Evolutionary conservation across 2,329 filamentous ascomycete genomes (phyloP), one percentile per base, ranked within the genome.

Genomic region (Aspergillus quadrilineatus): DNA sequence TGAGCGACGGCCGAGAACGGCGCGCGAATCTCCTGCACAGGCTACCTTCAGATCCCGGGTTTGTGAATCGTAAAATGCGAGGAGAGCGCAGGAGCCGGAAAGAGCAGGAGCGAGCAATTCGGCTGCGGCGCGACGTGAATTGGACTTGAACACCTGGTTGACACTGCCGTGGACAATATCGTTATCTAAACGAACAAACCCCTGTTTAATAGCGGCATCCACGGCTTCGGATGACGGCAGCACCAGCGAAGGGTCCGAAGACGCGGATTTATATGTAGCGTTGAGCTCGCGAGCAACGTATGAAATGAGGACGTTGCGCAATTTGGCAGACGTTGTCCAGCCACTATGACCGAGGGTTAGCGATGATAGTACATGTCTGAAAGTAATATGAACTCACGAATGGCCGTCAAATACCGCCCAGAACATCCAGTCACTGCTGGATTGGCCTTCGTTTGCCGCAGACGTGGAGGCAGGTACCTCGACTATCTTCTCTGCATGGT

Each of bases 401-500:
- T 99, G 94, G 0, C 94, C 94, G 70, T 99, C 94, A 74, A 97
- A 99, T 15, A 99, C 92, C 56, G 92, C 94, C 94, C 95, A 99
- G 74, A 99, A 99, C 92, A 97, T 97, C 94, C 94, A 99, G 75
- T 99, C 95, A 60, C 84, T 90, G 57, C 81, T 85, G 15, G 80
- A 63, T 14, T 82, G 80, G 37, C 81, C 75, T 70, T 82, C 76
- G 66, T 82, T 78, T 6, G 80, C 79, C 14, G 81, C 79, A 28
- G 82, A 80, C 39, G 83, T 78, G 49, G 79, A 80, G 52, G 82
- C 82, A 4, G 90, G 89, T 7, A 97, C 85, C 74, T 97, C 90
- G 46, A 99, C 91, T 67, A 97, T 97, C 82, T 96, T 96, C 78
- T 99, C 94, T 51, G 92, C 90, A 70, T 99, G 94, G 70, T 99